These are phyloP conservation scores for Serendipita sp. DNA, from an alignment of 768 basidiomycete species.

Conservation along the genomic window DNA sequence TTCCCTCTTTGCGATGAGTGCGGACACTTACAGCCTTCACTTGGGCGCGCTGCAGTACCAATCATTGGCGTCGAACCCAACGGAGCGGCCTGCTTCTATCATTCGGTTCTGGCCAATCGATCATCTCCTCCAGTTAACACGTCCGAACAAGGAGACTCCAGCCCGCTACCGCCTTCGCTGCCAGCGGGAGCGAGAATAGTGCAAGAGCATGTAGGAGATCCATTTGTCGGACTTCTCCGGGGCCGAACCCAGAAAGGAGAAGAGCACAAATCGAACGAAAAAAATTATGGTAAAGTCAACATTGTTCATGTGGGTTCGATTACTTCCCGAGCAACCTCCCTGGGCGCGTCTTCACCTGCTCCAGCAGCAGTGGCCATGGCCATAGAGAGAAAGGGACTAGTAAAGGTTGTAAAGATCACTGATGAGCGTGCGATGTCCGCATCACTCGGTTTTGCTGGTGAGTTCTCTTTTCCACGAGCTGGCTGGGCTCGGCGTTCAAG, in stretches of 20 bases:
- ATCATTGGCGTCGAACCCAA: constrained; percentile 52
- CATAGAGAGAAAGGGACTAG: constrained; percentile 36
- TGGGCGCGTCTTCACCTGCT: constrained; percentile 54
- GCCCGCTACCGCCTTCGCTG: neutral
- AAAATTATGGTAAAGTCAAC: constrained; percentile 24
- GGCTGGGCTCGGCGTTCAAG: neutral
- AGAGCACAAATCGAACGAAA: constrained; percentile 23
- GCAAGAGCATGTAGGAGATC: constrained; percentile 18
- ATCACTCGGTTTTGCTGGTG: constrained; percentile 41
- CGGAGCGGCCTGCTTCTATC: constrained; percentile 60
- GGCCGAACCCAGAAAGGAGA: constrained; percentile 20
- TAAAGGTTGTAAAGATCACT: constrained; percentile 43
- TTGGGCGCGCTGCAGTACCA: constrained; percentile 29
- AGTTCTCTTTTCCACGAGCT: constrained; percentile 12
- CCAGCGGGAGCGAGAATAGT: constrained; percentile 13
- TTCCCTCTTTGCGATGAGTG: too few relatives aligned
- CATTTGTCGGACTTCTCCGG: constrained; percentile 21
- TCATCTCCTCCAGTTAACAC: too few relatives aligned
- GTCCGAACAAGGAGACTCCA: neutral
- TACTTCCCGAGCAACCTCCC: constrained; percentile 49
- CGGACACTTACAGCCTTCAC: neutral
- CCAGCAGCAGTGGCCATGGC: constrained; percentile 49
- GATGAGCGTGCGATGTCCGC: constrained; percentile 57
- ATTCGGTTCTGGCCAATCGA: constrained; percentile 40
- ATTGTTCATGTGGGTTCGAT: constrained; percentile 42